Base-by-base conservation (phyloP, 2,329 filamentous ascomycete genomes). In the Aspergillus aculeatinus region DNA sequence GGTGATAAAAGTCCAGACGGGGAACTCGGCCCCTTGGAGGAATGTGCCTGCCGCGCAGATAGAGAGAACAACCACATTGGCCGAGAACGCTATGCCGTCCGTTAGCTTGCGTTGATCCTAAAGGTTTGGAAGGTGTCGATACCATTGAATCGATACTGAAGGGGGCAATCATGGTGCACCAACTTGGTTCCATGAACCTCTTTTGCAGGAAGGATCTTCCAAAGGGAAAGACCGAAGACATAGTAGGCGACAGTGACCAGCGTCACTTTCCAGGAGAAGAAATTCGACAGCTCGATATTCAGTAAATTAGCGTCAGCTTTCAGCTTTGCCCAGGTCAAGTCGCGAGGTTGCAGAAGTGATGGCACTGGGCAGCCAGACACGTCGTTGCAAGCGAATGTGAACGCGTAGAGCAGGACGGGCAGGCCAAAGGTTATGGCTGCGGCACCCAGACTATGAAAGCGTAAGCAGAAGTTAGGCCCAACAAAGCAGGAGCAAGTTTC, bases 341-440 rank as follows among this genome's bases (percentile, higher is more conserved):
- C 88, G 61, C 82, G 85, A 35, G 89, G 91, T 64, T 83, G 82
- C 29, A 96, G 82, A 7, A 92, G 82, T 6, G 89, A 90, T 5
- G 92, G 91, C 2, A 89, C 87, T 48, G 93, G 93, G 72, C 93
- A 97, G 60, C 94, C 93, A 10, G 91, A 88, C 62, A 94, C 81
- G 72, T 96, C 92, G 78, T 96, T 97, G 83, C 93, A 96, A 68
- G 88, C 81, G 72, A 96, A 96, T 49, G 87, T 83, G 71, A 93
- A 88, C 67, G 87, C 73, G 77, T 93, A 95, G 68, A 91, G 85
- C 65, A 92, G 82, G 48, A 93, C 61, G 0, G 93, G 93, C 0
- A 96, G 85, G 58, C 87, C 87, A 68, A 95, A 87, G 3, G 89
- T 90, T 71, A 96, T 89, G 62, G 78, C 83, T 58, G 87, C 84